A percentile compares a stretch with the other conserved stretches of the same genome.
phyloP scores from a whole-genome alignment of 2,329 filamentous ascomycete species.

The Calonectria multiphialidica region DNA sequence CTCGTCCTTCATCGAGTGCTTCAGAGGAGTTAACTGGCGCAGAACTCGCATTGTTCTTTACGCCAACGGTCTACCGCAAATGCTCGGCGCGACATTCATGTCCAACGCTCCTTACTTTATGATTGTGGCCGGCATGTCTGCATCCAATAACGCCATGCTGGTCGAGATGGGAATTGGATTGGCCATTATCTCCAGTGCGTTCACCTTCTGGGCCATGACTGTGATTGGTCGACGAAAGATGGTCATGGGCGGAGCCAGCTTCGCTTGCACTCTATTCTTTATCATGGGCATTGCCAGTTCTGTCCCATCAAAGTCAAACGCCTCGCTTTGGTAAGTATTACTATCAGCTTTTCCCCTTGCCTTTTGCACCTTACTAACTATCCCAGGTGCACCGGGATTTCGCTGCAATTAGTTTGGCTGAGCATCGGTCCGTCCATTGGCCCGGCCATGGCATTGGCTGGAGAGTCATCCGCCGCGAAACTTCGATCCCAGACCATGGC shows the following conservation, averaged over 20 bases:
- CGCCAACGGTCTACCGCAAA: not conserved
- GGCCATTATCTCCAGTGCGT: not conserved
- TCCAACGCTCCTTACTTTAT: slow-evolving; percentile 16
- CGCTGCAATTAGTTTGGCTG: not conserved
- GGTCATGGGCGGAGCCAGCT: not conserved
- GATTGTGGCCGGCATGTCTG: slow-evolving; percentile 7
- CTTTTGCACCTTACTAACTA: not conserved
- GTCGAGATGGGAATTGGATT: slow-evolving; percentile 7
- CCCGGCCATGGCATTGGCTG: not conserved
- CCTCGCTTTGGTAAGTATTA: not conserved
- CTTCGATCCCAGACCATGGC: slow-evolving; percentile 12
- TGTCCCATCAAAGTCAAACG: not conserved
- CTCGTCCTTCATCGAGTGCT: not conserved
- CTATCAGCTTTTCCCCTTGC: not conserved
- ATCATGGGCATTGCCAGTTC: slow-evolving; percentile 11
- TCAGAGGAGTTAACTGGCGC: slow-evolving; percentile 8
- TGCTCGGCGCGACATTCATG: slow-evolving; percentile 6
- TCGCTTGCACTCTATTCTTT: not conserved
- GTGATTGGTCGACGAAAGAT: not conserved
- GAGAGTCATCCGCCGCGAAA: not conserved
- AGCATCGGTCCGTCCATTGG: not conserved
- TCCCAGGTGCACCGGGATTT: not conserved
- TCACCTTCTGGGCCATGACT: not conserved
- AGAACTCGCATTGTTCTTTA: slow-evolving; percentile 15
- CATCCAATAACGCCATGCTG: not conserved